Evolutionary conservation across 164 flowering plant species (phyloP).

Genomic region (Umbellularia californica): DNA sequence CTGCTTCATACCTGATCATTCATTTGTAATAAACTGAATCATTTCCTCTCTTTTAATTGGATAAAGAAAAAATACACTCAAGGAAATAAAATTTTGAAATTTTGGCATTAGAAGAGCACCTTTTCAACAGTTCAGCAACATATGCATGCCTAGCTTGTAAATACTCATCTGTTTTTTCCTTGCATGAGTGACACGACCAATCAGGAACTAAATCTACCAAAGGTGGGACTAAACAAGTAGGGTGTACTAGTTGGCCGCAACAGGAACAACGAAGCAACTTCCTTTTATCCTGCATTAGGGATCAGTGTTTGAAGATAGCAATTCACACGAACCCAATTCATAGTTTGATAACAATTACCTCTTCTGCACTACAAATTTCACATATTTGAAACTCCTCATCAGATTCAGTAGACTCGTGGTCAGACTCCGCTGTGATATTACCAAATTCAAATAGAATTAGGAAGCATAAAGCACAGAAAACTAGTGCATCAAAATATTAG

Average conservation of each 20-base stretch:
- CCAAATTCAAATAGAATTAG: conserved; percentile 8
- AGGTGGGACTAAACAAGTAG: conserved; percentile 75
- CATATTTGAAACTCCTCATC: conserved; percentile 99
- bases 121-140: conserved; percentile 58
- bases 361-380: conserved; percentile 77
- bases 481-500: too few species aligned
- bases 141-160: conserved; percentile 59
- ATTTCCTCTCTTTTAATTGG: not conserved
- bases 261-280: conserved; percentile 86
- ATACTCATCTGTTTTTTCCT: conserved; percentile 86
- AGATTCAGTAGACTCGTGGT: conserved; percentile 70
- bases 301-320: not conserved
- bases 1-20: conserved; percentile 72
- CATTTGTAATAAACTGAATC: conserved; percentile 2
- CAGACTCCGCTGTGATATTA: conserved; percentile 70
- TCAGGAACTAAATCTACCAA: conserved; percentile 44
- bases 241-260: conserved; percentile 74
- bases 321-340: not conserved
- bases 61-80: not conserved
- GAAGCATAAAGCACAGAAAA: too few species aligned
- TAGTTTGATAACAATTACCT: conserved; percentile 33
- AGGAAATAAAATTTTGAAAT: not conserved
- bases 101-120: conserved; percentile 32
- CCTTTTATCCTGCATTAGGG: conserved; percentile 64
- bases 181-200: conserved; percentile 90